Evolutionary conservation across 192 early-diverging fungal species (phyloP), one percentile per base, ranked within the genome.

Genomic region (Coemansia sp.): DNA sequence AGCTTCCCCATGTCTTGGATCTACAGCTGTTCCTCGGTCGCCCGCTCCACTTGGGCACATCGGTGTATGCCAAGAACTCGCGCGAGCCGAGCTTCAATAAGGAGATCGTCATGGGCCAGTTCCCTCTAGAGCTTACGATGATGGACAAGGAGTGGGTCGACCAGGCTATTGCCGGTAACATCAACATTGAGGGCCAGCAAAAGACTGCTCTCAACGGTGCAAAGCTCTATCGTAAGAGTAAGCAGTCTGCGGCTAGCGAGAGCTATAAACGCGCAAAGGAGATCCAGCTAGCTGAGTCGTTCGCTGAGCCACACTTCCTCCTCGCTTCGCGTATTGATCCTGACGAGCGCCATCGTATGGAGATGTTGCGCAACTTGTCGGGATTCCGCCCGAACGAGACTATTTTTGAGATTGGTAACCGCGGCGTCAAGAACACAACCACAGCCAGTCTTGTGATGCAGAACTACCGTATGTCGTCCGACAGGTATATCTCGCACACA

Each of bases 1-100:
- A 99, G 67, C 64, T 99, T 27, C 95, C 97, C 1, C 94, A 92
- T 65, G 78, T 98, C 52, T 71, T 99, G 9, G 97, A 99, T 80
- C 78, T 99, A 60, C 94, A 98, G 73, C 80, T 98, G 34, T 99
- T 97, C 72, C 80, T 94, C 62, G 89, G 89, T 8, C 88, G 97
- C 13, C 87, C 91, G 4, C 71, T 93, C 29, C 72, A 87, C 24
- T 86, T 88, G 60, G 85, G 82, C 27, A 66, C 59, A 11, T 62
- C 78, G 83, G 44, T 61, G 39, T 78, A 74, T n/a, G 55, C 27
- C 22, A 62, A 60, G 37, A 73, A 63, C 41, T 29, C 38, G 24
- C 61, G 40, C 38, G 69, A 76, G 44, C 86, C 84, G 0, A 85
- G 88, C 16, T 95, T 91, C 75, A 94, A 94, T 8, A 78, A 82